These are phyloP conservation scores for Macrophomina tecta DNA, from an alignment of 2,329 filamentous ascomycete species.

Conservation along the genomic window DNA sequence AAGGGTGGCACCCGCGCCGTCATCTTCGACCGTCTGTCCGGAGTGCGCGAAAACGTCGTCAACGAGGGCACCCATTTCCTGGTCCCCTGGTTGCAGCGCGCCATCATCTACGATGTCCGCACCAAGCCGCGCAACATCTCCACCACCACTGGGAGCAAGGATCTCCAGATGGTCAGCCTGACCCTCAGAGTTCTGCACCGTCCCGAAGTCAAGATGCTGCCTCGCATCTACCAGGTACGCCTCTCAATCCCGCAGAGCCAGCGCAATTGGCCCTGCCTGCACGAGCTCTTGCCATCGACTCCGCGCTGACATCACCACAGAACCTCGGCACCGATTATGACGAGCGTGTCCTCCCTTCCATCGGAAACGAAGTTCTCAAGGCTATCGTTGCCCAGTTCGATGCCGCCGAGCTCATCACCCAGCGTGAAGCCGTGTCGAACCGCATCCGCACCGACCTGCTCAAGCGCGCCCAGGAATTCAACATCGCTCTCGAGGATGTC, in stretches of 20 bases:
- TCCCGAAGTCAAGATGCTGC: conserved; percentile 88
- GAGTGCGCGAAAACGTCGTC: conserved; percentile 90
- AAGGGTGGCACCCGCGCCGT: conserved; percentile 92
- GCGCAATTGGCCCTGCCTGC: conserved; percentile 3
- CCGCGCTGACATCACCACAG: conserved; percentile 55
- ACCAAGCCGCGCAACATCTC: conserved; percentile 97
- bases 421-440: conserved; percentile 95
- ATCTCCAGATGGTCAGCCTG: conserved; percentile 99
- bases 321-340: conserved; percentile 98
- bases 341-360: conserved; percentile 63
- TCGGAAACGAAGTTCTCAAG: conserved; percentile 62
- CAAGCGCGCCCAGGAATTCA: conserved; percentile 94
- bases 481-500: conserved; percentile 98
- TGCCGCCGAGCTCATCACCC: conserved; percentile 79
- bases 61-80: conserved; percentile 98
- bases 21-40: conserved; percentile 93
- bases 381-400: conserved; percentile 61
- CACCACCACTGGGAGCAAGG: conserved; percentile 97
- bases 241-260: neutral
- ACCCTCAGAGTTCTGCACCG: conserved; percentile 94
- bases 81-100: conserved; percentile 92
- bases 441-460: conserved; percentile 92
- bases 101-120: conserved; percentile 94
- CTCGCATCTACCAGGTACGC: conserved; percentile 96
- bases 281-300: neutral